phyloP scores from a whole-genome alignment of 2,329 filamentous ascomycete species.

The Hypoxylon sp. region DNA sequence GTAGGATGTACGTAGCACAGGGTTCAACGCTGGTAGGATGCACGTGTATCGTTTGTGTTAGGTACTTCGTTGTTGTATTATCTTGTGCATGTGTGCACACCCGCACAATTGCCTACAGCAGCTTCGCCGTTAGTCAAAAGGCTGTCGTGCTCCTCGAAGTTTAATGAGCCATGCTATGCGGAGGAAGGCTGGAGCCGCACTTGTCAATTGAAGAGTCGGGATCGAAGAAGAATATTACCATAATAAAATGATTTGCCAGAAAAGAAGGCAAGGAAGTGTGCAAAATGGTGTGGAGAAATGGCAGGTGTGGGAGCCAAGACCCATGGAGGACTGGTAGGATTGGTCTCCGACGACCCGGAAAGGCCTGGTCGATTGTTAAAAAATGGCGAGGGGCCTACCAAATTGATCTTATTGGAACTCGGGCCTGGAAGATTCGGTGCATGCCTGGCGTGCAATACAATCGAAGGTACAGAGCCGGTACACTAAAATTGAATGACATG shows the following conservation, averaged over 20 bases:
- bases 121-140: slow-evolving; percentile 27
- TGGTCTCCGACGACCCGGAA: slow-evolving; percentile 45
- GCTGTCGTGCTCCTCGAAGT: slow-evolving; percentile 23
- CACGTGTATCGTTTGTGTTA: slow-evolving; percentile 14
- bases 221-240: slow-evolving; percentile 24
- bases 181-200: slow-evolving; percentile 35
- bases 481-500: slow-evolving; percentile 8
- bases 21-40: neutral
- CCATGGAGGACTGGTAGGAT: slow-evolving; percentile 39
- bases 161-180: slow-evolving; percentile 16
- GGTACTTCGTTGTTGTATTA: slow-evolving; percentile 18
- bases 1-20: slow-evolving; percentile 1
- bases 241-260: slow-evolving; percentile 40
- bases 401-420: slow-evolving; percentile 27
- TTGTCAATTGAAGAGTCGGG: slow-evolving; percentile 27
- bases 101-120: slow-evolving; percentile 20
- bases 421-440: slow-evolving; percentile 44
- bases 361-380: slow-evolving; percentile 39
- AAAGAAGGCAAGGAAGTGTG: slow-evolving; percentile 29
- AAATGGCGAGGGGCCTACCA: slow-evolving; percentile 23
- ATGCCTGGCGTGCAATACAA: slow-evolving; percentile 26
- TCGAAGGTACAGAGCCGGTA: slow-evolving; percentile 7
- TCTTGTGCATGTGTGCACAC: slow-evolving; percentile 17
- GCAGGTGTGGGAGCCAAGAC: slow-evolving; percentile 41
- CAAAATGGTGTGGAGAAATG: slow-evolving; percentile 45